phyloP scores from a whole-genome alignment of 2,329 filamentous ascomycete genomes.

The Alternaria triticina region DNA sequence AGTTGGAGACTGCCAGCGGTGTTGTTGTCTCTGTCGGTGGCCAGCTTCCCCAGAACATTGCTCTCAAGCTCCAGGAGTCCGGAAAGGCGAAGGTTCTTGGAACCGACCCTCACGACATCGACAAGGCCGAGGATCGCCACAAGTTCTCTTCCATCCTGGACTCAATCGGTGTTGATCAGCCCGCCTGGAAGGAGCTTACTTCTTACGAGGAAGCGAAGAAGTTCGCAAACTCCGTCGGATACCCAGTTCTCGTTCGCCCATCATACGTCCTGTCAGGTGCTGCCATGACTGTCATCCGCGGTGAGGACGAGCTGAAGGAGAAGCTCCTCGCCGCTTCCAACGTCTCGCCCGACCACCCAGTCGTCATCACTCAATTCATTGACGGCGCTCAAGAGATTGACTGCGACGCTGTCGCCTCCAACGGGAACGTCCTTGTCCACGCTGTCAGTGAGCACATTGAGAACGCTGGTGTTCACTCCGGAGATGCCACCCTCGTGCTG shows the following conservation, averaged over 20 bases:
- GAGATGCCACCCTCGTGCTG: slow-evolving; percentile 92
- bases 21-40: slow-evolving; percentile 96
- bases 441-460: slow-evolving; percentile 96
- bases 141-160: slow-evolving; percentile 98
- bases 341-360: slow-evolving; percentile 94
- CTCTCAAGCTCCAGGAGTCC: slow-evolving; percentile 87
- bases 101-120: slow-evolving; percentile 91
- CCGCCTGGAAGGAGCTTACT: slow-evolving; percentile 96
- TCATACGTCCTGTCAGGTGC: slow-evolving; percentile 96
- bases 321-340: slow-evolving; percentile 90
- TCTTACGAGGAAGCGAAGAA: slow-evolving; percentile 85
- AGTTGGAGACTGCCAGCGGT: slow-evolving; percentile 82
- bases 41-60: slow-evolving; percentile 97
- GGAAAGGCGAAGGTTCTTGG: slow-evolving; percentile 90
- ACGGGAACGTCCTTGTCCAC: slow-evolving; percentile 86
- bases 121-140: slow-evolving; percentile 96
- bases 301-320: slow-evolving; percentile 86
- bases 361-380: slow-evolving; percentile 98
- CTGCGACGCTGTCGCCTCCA: slow-evolving; percentile 87
- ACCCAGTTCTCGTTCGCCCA: slow-evolving; percentile 93
- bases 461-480: slow-evolving; percentile 96
- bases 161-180: slow-evolving; percentile 95
- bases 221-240: slow-evolving; percentile 85
- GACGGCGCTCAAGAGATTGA: slow-evolving; percentile 97
- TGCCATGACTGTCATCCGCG: slow-evolving; percentile 96